phyloP scores from a whole-genome alignment of 1,139 yeast species.

The Yamadazyma songkhlaensis region DNA sequence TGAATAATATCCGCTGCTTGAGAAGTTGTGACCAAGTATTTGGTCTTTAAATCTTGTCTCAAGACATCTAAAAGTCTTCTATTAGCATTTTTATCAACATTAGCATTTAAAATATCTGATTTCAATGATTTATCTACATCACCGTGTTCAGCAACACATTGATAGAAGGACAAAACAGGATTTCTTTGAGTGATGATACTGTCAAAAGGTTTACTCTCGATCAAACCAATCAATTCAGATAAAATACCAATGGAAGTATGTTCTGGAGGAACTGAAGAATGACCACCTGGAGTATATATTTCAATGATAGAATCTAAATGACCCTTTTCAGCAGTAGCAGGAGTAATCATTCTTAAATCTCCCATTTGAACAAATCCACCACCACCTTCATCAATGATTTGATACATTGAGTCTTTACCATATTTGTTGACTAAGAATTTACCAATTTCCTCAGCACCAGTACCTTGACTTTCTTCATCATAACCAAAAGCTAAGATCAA shows the following conservation, averaged over 20 bases:
- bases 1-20: constrained; percentile 63
- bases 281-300: constrained; percentile 47
- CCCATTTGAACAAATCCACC: constrained; percentile 29
- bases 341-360: constrained; percentile 50
- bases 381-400: constrained; percentile 48
- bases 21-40: constrained; percentile 55
- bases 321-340: constrained; percentile 53
- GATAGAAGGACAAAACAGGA: constrained; percentile 40
- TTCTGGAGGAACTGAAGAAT: constrained; percentile 46
- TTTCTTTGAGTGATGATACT: constrained; percentile 36
- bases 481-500: constrained; percentile 45
- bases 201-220: constrained; percentile 35
- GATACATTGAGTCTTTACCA: constrained; percentile 40
- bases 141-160: constrained; percentile 45
- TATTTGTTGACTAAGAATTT: constrained; percentile 27
- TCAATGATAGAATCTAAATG: constrained; percentile 36
- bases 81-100: constrained; percentile 38
- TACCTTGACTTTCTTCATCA: constrained; percentile 46
- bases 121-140: constrained; percentile 27
- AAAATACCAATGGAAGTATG: constrained; percentile 48
- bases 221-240: constrained; percentile 33
- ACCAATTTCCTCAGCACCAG: constrained; percentile 32
- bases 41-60: constrained; percentile 17
- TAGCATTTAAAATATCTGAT: constrained; percentile 38
- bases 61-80: constrained; percentile 35